Conservation (phyloP, 371 early-diverging fungal species). For the Mucor sp. region DNA sequence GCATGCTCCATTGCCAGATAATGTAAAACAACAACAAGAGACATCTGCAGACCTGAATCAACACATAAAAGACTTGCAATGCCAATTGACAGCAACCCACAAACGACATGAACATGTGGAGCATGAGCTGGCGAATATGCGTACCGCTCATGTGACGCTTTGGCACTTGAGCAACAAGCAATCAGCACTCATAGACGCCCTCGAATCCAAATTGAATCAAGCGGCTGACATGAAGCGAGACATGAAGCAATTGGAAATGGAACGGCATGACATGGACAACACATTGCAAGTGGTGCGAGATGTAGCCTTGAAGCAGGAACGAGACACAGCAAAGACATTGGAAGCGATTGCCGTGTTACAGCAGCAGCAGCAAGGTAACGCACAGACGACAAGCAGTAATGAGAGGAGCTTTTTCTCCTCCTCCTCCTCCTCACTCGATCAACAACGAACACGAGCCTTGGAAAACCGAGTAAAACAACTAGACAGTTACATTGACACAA, state of each 20-base stretch:
- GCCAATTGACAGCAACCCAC: constrained; percentile 17
- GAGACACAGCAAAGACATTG: neutral
- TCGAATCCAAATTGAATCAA: neutral
- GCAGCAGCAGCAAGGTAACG: neutral
- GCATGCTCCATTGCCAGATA: constrained; percentile 1
- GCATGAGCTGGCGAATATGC: constrained; percentile 3
- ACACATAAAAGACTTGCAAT: constrained; percentile 25
- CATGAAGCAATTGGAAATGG: neutral
- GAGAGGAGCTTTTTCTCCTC: too few species aligned
- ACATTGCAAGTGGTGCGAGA: neutral
- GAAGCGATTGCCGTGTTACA: neutral
- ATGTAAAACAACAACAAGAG: constrained; percentile 8
- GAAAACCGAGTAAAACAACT: constrained; percentile 15
- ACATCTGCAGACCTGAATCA: constrained; percentile 9
- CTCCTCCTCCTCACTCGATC: neutral
- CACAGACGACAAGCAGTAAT: neutral
- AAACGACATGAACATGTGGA: constrained; percentile 19
- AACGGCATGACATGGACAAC: neutral
- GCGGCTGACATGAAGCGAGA: neutral
- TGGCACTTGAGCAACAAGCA: neutral
- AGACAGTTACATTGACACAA: constrained; percentile 6
- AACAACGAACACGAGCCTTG: constrained; percentile 1
- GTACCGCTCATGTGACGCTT: neutral
- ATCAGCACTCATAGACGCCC: neutral
- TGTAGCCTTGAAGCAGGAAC: neutral